Base-by-base conservation (phyloP, 495 filamentous ascomycete genomes). In the Apodospora peruviana region DNA sequence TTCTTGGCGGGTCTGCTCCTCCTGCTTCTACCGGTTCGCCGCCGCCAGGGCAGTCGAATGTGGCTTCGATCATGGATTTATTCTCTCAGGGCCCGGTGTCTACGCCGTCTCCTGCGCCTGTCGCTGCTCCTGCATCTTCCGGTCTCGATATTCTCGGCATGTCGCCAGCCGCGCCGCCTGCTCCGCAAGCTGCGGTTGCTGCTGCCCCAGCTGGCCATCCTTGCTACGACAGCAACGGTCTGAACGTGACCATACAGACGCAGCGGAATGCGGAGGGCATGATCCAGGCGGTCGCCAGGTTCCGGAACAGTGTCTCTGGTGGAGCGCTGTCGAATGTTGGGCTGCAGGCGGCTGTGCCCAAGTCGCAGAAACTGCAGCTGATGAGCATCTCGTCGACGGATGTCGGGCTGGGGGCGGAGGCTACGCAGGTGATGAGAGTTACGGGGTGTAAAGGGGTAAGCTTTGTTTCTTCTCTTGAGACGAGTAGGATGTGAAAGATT, bases 261-360 rank as follows among this genome's bases (percentile, higher is more conserved):
- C 90, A 96, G 65, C 79, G 91, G 14, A 88, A 83, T 45, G 79
- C 84, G 4, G 81, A 81, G 55, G 84, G 80, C 24, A 74, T 73
- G 5, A 74, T 88, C 14, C 89, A 95, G 59, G 83, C 95, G 8
- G 70, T 85, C 22, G 88, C 89, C 16, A 81, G 86, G 5, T 96
- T 98, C 78, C 74, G 76, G 12, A 97, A 96, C 62, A 75, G 68
- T 1, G 84, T 82, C 12, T 24, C 53, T 8, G 79, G 77, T 43
- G 72, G 72, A 22, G 59, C 67, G n/a, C 75, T 97, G 40, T 75
- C 80, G 14, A 77, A 71, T 27, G 86, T 96, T 16, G 84, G 83
- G 5, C 61, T 98, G 44, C 94, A 97, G 66, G 94, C 91, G 40
- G 93, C 93, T 4, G 93, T 97, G 51, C 94, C 93, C 5, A 96